A percentile compares a stretch with the other conserved stretches of the same genome.
Evolutionary conservation across 495 filamentous ascomycete species (phyloP).

Genomic region (Amniculicola lignicola): DNA sequence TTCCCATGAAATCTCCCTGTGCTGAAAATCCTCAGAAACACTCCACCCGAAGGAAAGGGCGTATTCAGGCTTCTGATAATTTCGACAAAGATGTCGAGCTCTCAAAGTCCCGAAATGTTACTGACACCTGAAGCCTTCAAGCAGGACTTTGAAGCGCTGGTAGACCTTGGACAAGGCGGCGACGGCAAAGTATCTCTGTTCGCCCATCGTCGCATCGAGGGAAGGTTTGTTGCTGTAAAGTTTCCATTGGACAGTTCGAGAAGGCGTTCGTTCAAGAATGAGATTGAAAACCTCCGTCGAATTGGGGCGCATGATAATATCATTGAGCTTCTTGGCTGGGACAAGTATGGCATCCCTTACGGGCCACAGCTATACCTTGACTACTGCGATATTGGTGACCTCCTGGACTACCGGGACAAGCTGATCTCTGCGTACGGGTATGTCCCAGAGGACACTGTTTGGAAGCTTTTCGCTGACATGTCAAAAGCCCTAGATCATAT

Average conservation of each 20-base stretch:
- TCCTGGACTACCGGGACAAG: background rate
- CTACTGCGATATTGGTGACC: conserved; percentile 8
- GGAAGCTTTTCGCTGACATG: conserved; percentile 23
- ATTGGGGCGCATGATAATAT: background rate
- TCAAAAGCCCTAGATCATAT: conserved; percentile 6
- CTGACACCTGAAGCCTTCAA: background rate
- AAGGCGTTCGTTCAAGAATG: background rate
- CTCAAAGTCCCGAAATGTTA: no score
- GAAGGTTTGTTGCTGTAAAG: background rate
- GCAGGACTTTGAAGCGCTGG: background rate
- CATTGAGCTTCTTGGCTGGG: conserved; percentile 5
- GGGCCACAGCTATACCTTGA: conserved; percentile 9
- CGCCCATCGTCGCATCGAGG: background rate
- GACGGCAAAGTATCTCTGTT: background rate
- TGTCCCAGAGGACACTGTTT: conserved; percentile 16
- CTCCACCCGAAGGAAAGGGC: no score
- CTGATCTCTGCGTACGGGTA: background rate
- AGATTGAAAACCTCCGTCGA: background rate
- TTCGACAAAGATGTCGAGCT: no score
- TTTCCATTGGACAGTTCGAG: background rate
- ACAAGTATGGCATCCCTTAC: background rate
- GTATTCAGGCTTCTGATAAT: no score
- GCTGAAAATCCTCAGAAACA: no score
- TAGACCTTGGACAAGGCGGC: background rate
- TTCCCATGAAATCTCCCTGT: no score